Percentiles rank a stretch among this genome's conserved stretches.
Evolutionary conservation across 768 basidiomycete species (phyloP).

Genomic region (Cystofilobasidium macerans): DNA sequence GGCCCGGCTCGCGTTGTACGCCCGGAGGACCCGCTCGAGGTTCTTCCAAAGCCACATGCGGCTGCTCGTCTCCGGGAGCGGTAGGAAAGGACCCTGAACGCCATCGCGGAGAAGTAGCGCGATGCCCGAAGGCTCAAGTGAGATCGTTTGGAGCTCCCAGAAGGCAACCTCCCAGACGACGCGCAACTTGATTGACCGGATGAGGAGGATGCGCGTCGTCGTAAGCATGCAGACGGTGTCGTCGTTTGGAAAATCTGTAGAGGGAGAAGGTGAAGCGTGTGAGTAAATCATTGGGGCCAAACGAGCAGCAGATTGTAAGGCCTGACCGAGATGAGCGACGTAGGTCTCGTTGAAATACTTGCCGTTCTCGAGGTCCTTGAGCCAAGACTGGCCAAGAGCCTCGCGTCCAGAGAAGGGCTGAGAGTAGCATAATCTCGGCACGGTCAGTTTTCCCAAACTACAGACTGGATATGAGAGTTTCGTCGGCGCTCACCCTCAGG

Average conservation of each 20-base stretch:
- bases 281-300: slow-evolving; percentile 8
- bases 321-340: slow-evolving; percentile 79
- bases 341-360: slow-evolving; percentile 72
- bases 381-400: slow-evolving; percentile 90
- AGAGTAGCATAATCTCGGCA: background rate
- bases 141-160: slow-evolving; percentile 72
- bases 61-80: slow-evolving; percentile 36
- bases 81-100: slow-evolving; percentile 42
- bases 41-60: slow-evolving; percentile 41
- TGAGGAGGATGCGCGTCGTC: slow-evolving; percentile 62
- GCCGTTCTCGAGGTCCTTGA: slow-evolving; percentile 85
- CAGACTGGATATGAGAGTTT: background rate
- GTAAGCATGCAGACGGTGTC: slow-evolving; percentile 59
- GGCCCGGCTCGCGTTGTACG: slow-evolving; percentile 1
- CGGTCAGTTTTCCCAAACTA: background rate
- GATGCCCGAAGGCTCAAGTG: slow-evolving; percentile 82
- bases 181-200: slow-evolving; percentile 71
- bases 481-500: slow-evolving; percentile 52
- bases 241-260: slow-evolving; percentile 58
- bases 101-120: slow-evolving; percentile 59
- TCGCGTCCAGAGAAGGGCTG: slow-evolving; percentile 84
- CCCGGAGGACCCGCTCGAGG: slow-evolving; percentile 30
- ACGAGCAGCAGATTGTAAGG: background rate
- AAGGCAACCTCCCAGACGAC: slow-evolving; percentile 89
- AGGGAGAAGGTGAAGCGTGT: slow-evolving; percentile 18